These are phyloP conservation scores for Serpula lacrymans DNA, from an alignment of 768 basidiomycete species.

Conservation along the genomic window DNA sequence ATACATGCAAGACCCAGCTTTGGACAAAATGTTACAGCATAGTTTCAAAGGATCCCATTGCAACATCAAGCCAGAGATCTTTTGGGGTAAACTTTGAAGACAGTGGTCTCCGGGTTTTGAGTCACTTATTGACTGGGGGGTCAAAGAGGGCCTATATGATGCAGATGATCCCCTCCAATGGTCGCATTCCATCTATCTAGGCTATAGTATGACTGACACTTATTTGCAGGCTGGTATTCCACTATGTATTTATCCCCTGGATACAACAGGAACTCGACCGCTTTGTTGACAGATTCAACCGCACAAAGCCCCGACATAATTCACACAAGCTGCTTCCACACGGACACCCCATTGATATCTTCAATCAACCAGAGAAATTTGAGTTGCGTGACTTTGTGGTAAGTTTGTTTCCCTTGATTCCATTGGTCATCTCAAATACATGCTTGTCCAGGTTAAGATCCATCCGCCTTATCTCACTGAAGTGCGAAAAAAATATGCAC, in stretches of 20 bases:
- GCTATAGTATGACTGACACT: not conserved
- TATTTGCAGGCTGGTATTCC: constrained; percentile 34
- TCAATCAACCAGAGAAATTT: constrained; percentile 23
- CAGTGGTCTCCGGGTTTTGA: constrained; percentile 19
- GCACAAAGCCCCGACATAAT: too few relatives aligned
- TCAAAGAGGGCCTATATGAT: constrained; percentile 28
- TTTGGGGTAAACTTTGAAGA: constrained; percentile 12
- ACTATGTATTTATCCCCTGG: constrained; percentile 36
- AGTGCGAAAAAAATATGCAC: constrained; percentile 25
- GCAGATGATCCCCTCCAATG: constrained; percentile 17
- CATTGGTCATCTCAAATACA: not conserved
- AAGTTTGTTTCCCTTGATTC: not conserved
- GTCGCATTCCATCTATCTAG: too few relatives aligned
- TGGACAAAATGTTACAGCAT: constrained; percentile 39
- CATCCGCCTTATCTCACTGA: constrained; percentile 11
- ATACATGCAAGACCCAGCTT: constrained; percentile 36
- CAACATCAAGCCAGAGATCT: constrained; percentile 25
- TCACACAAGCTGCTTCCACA: too few relatives aligned
- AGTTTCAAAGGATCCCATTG: constrained; percentile 30
- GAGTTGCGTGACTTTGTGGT: constrained; percentile 34
- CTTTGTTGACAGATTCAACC: too few relatives aligned
- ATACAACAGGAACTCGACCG: too few relatives aligned
- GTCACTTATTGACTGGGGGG: constrained; percentile 26
- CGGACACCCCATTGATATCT: constrained; percentile 35
- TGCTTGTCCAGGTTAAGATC: constrained; percentile 16